Percentiles rank a stretch among this genome's conserved stretches.
phyloP scores from a whole-genome alignment of 345 rosid genomes.

The Citrus cavaleriei region DNA sequence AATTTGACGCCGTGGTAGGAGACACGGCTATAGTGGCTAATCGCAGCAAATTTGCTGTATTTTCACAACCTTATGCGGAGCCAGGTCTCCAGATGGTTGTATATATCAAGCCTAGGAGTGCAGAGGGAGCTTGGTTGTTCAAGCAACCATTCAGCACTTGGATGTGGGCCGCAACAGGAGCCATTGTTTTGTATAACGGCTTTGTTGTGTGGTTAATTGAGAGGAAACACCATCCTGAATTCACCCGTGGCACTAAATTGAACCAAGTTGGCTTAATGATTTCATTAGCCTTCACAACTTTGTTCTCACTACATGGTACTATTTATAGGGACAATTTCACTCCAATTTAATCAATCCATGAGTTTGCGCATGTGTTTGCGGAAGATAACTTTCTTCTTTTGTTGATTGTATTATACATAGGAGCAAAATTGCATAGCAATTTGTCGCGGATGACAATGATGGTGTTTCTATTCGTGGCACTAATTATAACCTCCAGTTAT shows the following conservation, averaged over 20 bases:
- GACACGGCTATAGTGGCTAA: slow-evolving; percentile 23
- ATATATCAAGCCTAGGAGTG: neutral
- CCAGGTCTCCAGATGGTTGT: slow-evolving; percentile 18
- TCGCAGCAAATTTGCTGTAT: slow-evolving; percentile 13
- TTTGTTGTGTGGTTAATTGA: slow-evolving; percentile 33
- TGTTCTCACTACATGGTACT: slow-evolving; percentile 25
- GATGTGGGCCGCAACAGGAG: slow-evolving; percentile 19
- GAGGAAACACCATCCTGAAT: neutral
- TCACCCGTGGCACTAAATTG: neutral
- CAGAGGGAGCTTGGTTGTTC: slow-evolving; percentile 24
- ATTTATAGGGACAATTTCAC: too few species aligned
- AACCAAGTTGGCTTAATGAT: slow-evolving; percentile 20
- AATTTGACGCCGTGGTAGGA: slow-evolving; percentile 21
- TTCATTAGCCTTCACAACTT: slow-evolving; percentile 19
- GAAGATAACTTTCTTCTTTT: too few species aligned
- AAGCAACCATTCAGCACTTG: slow-evolving; percentile 13
- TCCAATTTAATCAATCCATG: too few species aligned
- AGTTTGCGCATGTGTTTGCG: too few species aligned
- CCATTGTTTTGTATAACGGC: slow-evolving; percentile 15
- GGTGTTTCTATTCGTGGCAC: neutral
- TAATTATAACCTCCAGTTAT: slow-evolving; percentile 26
- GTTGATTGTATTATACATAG: neutral
- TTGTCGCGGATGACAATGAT: slow-evolving; percentile 16
- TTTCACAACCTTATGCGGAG: slow-evolving; percentile 30
- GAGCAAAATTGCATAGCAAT: slow-evolving; percentile 21